phyloP scores from a whole-genome alignment of 2,329 filamentous ascomycete genomes.

The Lizonia empirigonia region DNA sequence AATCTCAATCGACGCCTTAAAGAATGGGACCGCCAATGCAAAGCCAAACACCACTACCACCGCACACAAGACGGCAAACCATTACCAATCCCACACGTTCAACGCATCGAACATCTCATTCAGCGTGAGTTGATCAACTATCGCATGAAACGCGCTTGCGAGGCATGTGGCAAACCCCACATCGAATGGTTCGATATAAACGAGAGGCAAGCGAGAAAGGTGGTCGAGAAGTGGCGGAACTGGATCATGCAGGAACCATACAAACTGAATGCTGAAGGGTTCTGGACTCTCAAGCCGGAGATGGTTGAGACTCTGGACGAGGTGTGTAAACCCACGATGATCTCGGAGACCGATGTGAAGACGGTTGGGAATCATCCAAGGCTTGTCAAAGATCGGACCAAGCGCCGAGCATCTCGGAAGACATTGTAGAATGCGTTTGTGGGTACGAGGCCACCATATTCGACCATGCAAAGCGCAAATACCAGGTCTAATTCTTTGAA shows the following conservation, averaged over 20 bases:
- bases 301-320: slow-evolving; percentile 1
- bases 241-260: slow-evolving; percentile 22
- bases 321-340: not conserved
- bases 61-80: slow-evolving; percentile 15
- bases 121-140: slow-evolving; percentile 75
- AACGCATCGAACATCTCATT: slow-evolving; percentile 82
- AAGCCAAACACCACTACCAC: slow-evolving; percentile 13
- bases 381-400: no score
- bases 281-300: slow-evolving; percentile 13
- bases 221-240: slow-evolving; percentile 21
- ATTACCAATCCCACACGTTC: slow-evolving; percentile 76
- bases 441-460: no score
- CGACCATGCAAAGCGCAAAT: no score
- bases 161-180: slow-evolving; percentile 77
- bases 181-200: slow-evolving; percentile 86
- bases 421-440: no score
- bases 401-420: no score
- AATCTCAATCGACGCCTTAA: slow-evolving; percentile 15
- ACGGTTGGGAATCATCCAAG: not conserved
- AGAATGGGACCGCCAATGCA: slow-evolving; percentile 20
- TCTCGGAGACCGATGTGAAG: not conserved
- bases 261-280: not conserved
- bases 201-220: slow-evolving; percentile 9
- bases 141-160: slow-evolving; percentile 65
- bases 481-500: no score